phyloP scores from a whole-genome alignment of 1,139 yeast genomes.

The Nadsonia starkeyi-henricii region DNA sequence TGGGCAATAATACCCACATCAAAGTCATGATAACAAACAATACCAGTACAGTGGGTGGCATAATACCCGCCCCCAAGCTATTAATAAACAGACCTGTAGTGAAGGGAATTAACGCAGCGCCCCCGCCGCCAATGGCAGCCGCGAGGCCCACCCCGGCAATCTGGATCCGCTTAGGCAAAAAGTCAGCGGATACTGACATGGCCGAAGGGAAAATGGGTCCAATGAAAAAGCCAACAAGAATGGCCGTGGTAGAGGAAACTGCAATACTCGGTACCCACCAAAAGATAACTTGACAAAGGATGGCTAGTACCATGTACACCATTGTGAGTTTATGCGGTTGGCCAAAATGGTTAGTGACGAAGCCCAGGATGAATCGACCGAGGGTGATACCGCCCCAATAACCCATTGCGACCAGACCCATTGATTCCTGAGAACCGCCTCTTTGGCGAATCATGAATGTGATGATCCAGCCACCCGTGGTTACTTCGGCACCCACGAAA shows the following conservation, averaged over 20 bases:
- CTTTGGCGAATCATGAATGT: conserved; percentile 47
- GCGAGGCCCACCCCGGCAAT: conserved; percentile 62
- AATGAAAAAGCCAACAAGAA: conserved; percentile 48
- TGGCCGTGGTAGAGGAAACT: conserved; percentile 27
- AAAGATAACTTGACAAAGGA: conserved; percentile 15
- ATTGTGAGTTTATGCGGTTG: conserved; percentile 15
- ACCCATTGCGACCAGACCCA: conserved; percentile 57
- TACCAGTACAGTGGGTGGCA: no score
- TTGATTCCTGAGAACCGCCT: conserved; percentile 30
- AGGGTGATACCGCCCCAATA: conserved; percentile 59
- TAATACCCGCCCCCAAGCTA: no score
- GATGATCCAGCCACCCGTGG: conserved; percentile 60
- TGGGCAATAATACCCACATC: no score
- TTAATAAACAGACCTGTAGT: no score
- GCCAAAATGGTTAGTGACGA: conserved; percentile 20
- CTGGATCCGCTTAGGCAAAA: conserved; percentile 48
- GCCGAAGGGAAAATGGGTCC: conserved; percentile 80
- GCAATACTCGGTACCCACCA: conserved; percentile 19
- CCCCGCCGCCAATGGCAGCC: conserved; percentile 70
- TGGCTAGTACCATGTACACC: conserved; percentile 12
- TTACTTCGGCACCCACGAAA: conserved; percentile 58
- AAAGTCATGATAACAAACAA: no score
- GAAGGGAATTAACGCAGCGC: conserved; percentile 42
- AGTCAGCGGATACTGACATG: conserved; percentile 47
- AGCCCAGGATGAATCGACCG: conserved; percentile 41